Evolutionary conservation across 164 flowering plant genomes (phyloP).

Genomic region (Annona squamosa): DNA sequence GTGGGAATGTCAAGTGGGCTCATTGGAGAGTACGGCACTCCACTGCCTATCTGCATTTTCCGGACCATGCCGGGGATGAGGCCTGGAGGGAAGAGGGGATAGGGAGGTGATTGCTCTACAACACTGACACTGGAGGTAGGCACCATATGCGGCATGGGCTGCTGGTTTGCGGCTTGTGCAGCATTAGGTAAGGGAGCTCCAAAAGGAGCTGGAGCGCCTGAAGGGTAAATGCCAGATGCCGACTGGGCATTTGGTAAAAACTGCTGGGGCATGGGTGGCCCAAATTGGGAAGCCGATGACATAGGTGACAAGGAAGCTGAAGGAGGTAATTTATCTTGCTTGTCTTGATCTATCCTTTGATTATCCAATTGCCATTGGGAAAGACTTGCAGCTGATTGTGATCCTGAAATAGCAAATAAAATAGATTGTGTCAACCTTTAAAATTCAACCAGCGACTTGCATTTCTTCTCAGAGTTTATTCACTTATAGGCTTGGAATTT

Average conservation of each 20-base stretch:
- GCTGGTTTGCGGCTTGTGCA: conserved; percentile 44
- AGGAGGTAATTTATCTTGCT: conserved; percentile 39
- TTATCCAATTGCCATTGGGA: conserved; percentile 67
- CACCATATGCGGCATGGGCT: conserved; percentile 23
- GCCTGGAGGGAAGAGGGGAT: conserved; percentile 96
- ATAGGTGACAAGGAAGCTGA: conserved; percentile 14
- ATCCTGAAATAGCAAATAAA: neutral
- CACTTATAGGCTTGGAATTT: neutral
- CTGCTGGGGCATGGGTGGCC: conserved; percentile 29
- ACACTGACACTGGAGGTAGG: conserved; percentile 23
- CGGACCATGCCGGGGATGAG: conserved; percentile 97
- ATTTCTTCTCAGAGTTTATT: neutral
- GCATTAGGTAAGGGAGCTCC: conserved; percentile 43
- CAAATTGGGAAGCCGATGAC: conserved; percentile 27
- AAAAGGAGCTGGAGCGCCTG: conserved; percentile 23
- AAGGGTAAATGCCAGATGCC: conserved; percentile 26
- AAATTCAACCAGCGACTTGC: neutral
- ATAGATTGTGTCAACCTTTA: neutral
- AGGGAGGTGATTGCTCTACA: conserved; percentile 74
- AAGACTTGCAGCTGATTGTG: conserved; percentile 8
- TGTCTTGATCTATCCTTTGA: conserved; percentile 44
- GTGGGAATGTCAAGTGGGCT: conserved; percentile 98
- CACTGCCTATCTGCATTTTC: conserved; percentile 98
- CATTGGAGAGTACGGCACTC: conserved; percentile 96
- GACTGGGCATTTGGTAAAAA: conserved; percentile 37